These are phyloP conservation scores for Monosporascus sp. DNA, from an alignment of 2,329 filamentous ascomycete genomes.

Conservation along the genomic window DNA sequence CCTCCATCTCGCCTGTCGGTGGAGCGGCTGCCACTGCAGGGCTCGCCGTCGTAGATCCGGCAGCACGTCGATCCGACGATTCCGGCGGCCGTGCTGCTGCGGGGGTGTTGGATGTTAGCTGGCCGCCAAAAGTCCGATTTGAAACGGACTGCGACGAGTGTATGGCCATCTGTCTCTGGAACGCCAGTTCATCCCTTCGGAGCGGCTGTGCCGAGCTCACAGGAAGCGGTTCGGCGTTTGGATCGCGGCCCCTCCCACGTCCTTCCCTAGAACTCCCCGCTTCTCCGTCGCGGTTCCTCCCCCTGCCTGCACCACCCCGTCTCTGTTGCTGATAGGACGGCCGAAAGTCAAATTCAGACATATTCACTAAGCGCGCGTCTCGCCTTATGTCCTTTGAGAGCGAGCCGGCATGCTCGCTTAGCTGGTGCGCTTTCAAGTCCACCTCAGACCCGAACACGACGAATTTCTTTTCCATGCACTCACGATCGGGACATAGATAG, in stretches of 20 bases:
- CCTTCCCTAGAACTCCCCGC: conserved; percentile 12
- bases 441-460: conserved; percentile 93
- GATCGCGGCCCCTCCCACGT: conserved; percentile 61
- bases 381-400: conserved; percentile 77
- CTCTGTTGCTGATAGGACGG: conserved; percentile 63
- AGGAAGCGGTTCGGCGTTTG: conserved; percentile 76
- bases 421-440: conserved; percentile 88
- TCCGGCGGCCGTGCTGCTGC: conserved; percentile 39
- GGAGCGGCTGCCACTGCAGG: conserved; percentile 16
- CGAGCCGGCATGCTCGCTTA: conserved; percentile 74
- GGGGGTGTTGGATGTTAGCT: conserved; percentile 56
- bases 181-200: conserved; percentile 81
- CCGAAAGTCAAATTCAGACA: conserved; percentile 78
- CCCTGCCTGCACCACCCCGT: conserved; percentile 41
- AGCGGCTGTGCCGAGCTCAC: conserved; percentile 73
- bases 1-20: conserved; percentile 36
- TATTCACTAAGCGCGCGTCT: conserved; percentile 80
- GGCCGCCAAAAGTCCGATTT: conserved; percentile 77
- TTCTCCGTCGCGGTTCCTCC: conserved; percentile 38
- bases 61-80: conserved; percentile 28
- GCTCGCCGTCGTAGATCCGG: conserved; percentile 1
- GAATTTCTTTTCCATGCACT: conserved; percentile 95
- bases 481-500: conserved; percentile 75
- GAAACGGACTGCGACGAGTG: conserved; percentile 80
- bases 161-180: conserved; percentile 86